Evolutionary conservation across 345 rosid species (phyloP), one percentile per base, ranked within the genome.

Genomic region (Iberis pinnata): DNA sequence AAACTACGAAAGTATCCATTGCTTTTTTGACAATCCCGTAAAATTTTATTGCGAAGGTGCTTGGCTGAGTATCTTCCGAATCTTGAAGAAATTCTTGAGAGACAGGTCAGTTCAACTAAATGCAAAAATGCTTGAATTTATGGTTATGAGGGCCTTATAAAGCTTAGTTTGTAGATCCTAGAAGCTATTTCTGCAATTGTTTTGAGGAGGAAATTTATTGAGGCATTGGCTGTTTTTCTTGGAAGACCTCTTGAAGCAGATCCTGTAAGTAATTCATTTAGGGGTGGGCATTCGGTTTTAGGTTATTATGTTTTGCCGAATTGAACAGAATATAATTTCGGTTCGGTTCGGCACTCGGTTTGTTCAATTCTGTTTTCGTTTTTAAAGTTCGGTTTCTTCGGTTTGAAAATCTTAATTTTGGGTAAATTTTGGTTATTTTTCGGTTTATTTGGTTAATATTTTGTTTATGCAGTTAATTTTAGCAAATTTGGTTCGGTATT

Each of bases 61-160:
- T 74, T 92, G 84, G 98, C 98, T 48, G 98, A 92, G 73, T 92
- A 88, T 80, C 97, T 92, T 69, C 98, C 98, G 9, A 83, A 80
- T 73, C 84, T 88, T 4, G 98, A 92, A 73, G 86, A 85, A 73
- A 71, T 75, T 19, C 82, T 92, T 61, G 80, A 73, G 71, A 81
- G 81, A 70, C 97, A 80, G 85, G 97, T 88, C 12, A 42, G 79
- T 68, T 65, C 18, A 53, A 45, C 43, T 13, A 48, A 43, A 8
- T 32, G 14, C 14, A 43, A 39, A 11, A 12, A 31, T 31, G 38
- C 39, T 16, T n/a, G 31, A 13, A 40, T 54, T 36, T 53, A 3
- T 42, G 0, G 12, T 15, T 41, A 24, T 18, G 18, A 18, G 8
- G 24, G 45, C 8, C 48, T 57, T 45, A 58, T 45, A 0, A 33